Evolutionary conservation across 768 basidiomycete species (phyloP).

Genomic region (Boletellus ananas): DNA sequence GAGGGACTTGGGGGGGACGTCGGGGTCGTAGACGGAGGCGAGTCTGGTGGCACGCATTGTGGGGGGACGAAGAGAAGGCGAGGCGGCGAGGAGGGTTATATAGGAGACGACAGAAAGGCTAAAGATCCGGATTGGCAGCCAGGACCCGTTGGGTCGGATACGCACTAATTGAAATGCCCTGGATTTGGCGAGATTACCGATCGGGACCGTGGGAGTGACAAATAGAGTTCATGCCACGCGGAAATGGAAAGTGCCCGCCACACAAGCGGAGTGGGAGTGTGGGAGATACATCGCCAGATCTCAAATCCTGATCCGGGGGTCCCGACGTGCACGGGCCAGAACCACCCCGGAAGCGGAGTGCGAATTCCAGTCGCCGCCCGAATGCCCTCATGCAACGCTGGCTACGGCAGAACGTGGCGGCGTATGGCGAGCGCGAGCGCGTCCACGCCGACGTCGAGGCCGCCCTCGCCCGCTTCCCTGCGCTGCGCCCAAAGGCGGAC

Average conservation of each 20-base stretch:
- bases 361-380: conserved; percentile 5
- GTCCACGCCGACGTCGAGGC: conserved; percentile 63
- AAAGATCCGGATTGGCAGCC: conserved; percentile 47
- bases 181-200: conserved; percentile 26
- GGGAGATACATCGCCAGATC: conserved; percentile 20
- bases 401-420: conserved; percentile 59
- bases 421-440: conserved; percentile 53
- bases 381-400: conserved; percentile 40
- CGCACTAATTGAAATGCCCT: conserved; percentile 32
- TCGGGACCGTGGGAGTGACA: conserved; percentile 14
- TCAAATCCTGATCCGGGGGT: conserved; percentile 21
- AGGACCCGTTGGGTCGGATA: conserved; percentile 24
- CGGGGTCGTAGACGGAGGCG: conserved; percentile 19
- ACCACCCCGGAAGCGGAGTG: background rate
- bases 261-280: conserved; percentile 40
- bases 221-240: conserved; percentile 27
- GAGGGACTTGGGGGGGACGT: conserved; percentile 22
- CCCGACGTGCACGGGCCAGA: conserved; percentile 17
- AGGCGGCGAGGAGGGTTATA: conserved; percentile 27
- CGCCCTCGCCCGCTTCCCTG: conserved; percentile 47
- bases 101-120: conserved; percentile 31
- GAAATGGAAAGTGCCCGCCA: conserved; percentile 51
- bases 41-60: conserved; percentile 26
- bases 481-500: conserved; percentile 76
- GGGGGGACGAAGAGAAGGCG: conserved; percentile 7